Conservation (phyloP, 1,139 yeast species). For the Geotrichum citri-aurantii region DNA sequence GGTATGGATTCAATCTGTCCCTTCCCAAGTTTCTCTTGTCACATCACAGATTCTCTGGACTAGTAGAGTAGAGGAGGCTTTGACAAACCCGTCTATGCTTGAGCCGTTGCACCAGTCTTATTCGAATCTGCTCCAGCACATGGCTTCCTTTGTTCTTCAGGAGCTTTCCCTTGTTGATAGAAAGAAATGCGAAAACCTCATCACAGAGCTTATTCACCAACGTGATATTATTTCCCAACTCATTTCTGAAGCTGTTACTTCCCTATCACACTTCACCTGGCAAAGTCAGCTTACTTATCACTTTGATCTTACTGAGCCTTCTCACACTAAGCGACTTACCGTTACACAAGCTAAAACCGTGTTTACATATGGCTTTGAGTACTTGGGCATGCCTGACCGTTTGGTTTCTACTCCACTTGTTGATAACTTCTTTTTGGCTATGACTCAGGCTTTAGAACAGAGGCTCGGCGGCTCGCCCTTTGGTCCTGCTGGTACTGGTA, state of each 20-base stretch:
- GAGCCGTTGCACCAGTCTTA: constrained; percentile 18
- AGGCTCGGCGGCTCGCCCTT: constrained; percentile 84
- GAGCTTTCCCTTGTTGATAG: constrained; percentile 38
- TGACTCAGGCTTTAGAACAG: constrained; percentile 71
- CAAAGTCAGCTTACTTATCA: constrained; percentile 50
- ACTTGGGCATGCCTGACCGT: constrained; percentile 68
- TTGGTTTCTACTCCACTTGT: constrained; percentile 75
- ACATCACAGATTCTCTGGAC: constrained; percentile 61
- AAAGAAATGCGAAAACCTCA: constrained; percentile 50
- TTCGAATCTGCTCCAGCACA: constrained; percentile 25
- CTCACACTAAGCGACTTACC: constrained; percentile 35
- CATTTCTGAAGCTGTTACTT: constrained; percentile 18
- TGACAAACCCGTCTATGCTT: constrained; percentile 18
- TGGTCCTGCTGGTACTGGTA: constrained; percentile 98
- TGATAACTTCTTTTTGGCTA: constrained; percentile 56
- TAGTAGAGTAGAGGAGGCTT: constrained; percentile 35
- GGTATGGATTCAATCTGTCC: constrained; percentile 39
- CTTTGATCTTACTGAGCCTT: constrained; percentile 33
- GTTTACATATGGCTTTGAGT: constrained; percentile 73
- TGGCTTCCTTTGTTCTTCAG: constrained; percentile 34
- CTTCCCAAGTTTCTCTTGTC: constrained; percentile 56
- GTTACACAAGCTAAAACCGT: constrained; percentile 51
- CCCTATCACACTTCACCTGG: constrained; percentile 43
- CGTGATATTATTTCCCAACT: constrained; percentile 40
- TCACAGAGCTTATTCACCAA: constrained; percentile 66